Evolutionary conservation across 2,329 filamentous ascomycete genomes (phyloP).

Genomic region (Fusarium concolor): DNA sequence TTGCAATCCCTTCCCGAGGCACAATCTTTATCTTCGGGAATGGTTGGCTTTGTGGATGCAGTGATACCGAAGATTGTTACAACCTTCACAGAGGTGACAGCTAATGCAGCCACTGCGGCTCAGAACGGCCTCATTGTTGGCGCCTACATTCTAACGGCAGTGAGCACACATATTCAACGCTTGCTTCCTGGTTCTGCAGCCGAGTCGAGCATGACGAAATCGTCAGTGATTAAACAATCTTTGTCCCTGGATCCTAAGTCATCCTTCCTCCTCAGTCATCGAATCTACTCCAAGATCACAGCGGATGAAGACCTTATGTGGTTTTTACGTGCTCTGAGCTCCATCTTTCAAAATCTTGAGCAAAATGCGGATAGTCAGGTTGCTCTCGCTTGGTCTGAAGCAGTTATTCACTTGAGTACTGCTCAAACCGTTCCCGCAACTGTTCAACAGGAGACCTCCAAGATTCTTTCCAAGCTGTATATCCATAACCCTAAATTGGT

Average conservation of each 20-base stretch:
- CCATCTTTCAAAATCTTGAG: slow-evolving; percentile 67
- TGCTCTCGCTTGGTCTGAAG: slow-evolving; percentile 83
- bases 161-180: slow-evolving; percentile 67
- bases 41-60: slow-evolving; percentile 64
- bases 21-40: slow-evolving; percentile 58
- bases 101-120: slow-evolving; percentile 81
- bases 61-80: slow-evolving; percentile 69
- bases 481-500: slow-evolving; percentile 66
- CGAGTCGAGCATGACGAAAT: slow-evolving; percentile 63
- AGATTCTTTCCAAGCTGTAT: slow-evolving; percentile 74
- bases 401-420: slow-evolving; percentile 82
- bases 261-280: slow-evolving; percentile 86
- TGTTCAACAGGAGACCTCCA: slow-evolving; percentile 72
- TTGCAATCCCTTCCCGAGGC: slow-evolving; percentile 67
- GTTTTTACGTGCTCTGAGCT: slow-evolving; percentile 76
- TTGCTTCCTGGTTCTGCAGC: slow-evolving; percentile 65
- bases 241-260: slow-evolving; percentile 81
- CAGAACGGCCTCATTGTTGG: slow-evolving; percentile 86
- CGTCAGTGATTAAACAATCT: slow-evolving; percentile 71
- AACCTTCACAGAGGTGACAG: slow-evolving; percentile 79
- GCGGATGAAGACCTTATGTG: slow-evolving; percentile 82
- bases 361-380: slow-evolving; percentile 61
- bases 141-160: slow-evolving; percentile 78
- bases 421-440: slow-evolving; percentile 69
- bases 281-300: slow-evolving; percentile 84